Evolutionary conservation across 1,284 basidiomycete species (phyloP).

Genomic region (Pulchroboletus neoregius): DNA sequence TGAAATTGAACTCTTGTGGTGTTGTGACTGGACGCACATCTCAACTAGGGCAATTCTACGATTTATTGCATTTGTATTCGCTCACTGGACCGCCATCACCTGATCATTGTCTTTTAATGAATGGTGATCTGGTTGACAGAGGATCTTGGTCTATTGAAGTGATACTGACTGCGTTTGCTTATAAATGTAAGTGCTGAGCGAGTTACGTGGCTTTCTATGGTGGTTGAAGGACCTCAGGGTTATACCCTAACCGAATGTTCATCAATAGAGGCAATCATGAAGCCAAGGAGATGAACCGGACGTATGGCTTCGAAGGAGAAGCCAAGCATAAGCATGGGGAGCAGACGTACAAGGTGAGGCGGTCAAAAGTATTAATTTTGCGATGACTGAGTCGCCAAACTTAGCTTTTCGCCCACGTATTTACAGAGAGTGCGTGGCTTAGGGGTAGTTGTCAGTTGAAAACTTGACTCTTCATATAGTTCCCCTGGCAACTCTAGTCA

Average conservation of each 20-base stretch:
- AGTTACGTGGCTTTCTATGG: constrained; percentile 10
- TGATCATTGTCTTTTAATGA: constrained; percentile 86
- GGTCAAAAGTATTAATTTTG: constrained; percentile 1
- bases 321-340: constrained; percentile 94
- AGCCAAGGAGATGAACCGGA: constrained; percentile 85
- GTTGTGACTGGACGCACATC: constrained; percentile 1
- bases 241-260: constrained; percentile 83
- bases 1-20: not conserved
- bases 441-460: not conserved
- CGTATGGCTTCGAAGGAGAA: constrained; percentile 96
- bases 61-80: constrained; percentile 83
- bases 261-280: constrained; percentile 98
- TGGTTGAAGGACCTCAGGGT: constrained; percentile 48
- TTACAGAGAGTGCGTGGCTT: constrained; percentile 69
- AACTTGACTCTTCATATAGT: constrained; percentile 45
- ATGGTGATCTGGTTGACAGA: constrained; percentile 95
- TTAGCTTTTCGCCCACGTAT: constrained; percentile 88
- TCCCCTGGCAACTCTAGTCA: constrained; percentile 86
- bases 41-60: constrained; percentile 84
- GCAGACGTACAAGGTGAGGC: constrained; percentile 76
- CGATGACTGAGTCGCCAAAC: constrained; percentile 13
- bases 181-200: constrained; percentile 70
- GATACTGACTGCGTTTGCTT: constrained; percentile 89
- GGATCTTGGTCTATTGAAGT: constrained; percentile 98
- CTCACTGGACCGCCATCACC: constrained; percentile 83